Base-by-base conservation (phyloP, 2,329 filamentous ascomycete species). In the Sphaerulina musiva region DNA sequence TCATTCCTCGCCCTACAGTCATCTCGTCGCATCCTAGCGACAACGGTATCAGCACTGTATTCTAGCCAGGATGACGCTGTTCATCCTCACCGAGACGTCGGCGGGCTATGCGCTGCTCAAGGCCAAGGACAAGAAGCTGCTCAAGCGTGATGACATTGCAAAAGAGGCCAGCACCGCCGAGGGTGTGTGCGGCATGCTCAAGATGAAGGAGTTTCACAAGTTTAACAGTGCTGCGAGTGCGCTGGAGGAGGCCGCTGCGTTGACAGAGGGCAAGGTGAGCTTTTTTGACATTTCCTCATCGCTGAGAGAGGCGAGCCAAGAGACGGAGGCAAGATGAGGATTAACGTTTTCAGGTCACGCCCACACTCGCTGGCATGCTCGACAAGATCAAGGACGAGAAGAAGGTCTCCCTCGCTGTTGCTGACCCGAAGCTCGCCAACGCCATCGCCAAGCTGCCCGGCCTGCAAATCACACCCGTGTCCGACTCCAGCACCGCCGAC, bases 91-190 rank as follows among this genome's bases (percentile, higher is more conserved):
- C 69, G 91, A 96, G 77, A 96, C 91, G 73, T 89, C 88, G 75
- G 91, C 91, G 66, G 95, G 93, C 73, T 97, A 97, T 78, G 93
- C 91, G 74, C 83, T 98, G 73, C 90, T 98, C 79, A 97, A 98
- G 81, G 87, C 92, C 66, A 89, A 91, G 73, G 92, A 97, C 81
- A 97, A 96, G 83, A 97, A 97, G 80, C 82, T 97, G 56, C 80
- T 98, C 62, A 93, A 95, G 74, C 85, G 87, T 68, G 86, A 92
- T 74, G 84, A 91, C 69, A 75, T 95, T 60, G 80, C 82, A 51
- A 79, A 83, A 60, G 84, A 93, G 71, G 80, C 90, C 58, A 81
- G 84, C 62, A 86, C 86, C 56, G 84, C 89, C 36, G 90, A 96
- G 73, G 87, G 87, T 66, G 82, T 95, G 61, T 88, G 89, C 66